Evolutionary conservation across 768 basidiomycete species (phyloP).

Genomic region (Candolleomyces eurysporus): DNA sequence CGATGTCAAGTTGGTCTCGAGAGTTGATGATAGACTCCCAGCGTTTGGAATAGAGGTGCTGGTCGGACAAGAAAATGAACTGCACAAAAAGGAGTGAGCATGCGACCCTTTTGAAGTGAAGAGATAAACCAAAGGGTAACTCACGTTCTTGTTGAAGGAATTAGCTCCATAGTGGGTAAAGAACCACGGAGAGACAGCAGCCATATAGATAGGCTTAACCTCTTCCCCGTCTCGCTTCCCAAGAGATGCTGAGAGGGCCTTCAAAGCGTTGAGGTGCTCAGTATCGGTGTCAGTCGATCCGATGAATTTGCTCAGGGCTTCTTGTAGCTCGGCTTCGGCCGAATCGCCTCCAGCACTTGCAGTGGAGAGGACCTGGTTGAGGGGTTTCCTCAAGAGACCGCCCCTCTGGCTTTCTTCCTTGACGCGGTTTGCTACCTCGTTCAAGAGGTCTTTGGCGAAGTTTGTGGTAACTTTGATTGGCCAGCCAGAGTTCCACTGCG

Average conservation of each 20-base stretch:
- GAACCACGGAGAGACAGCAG: constrained; percentile 71
- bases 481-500: constrained; percentile 83
- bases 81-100: constrained; percentile 17
- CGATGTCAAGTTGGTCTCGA: constrained; percentile 58
- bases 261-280: constrained; percentile 48
- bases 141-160: constrained; percentile 71
- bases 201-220: constrained; percentile 40
- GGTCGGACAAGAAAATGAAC: constrained; percentile 67
- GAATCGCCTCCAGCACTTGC: constrained; percentile 7
- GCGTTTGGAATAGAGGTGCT: constrained; percentile 62
- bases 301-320: constrained; percentile 36
- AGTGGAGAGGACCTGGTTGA: not conserved
- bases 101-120: not conserved
- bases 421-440: constrained; percentile 15
- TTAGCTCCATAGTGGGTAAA: constrained; percentile 73
- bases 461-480: constrained; percentile 56
- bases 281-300: constrained; percentile 53
- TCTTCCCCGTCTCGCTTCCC: constrained; percentile 23
- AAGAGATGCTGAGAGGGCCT: constrained; percentile 22
- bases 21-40: constrained; percentile 64
- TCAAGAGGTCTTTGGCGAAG: constrained; percentile 32
- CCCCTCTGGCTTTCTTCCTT: constrained; percentile 6
- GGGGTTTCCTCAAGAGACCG: constrained; percentile 12
- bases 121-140: constrained; percentile 13
- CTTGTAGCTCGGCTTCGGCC: constrained; percentile 10